phyloP scores from a whole-genome alignment of 2,329 filamentous ascomycete genomes.

The Penicillium brasilianum region DNA sequence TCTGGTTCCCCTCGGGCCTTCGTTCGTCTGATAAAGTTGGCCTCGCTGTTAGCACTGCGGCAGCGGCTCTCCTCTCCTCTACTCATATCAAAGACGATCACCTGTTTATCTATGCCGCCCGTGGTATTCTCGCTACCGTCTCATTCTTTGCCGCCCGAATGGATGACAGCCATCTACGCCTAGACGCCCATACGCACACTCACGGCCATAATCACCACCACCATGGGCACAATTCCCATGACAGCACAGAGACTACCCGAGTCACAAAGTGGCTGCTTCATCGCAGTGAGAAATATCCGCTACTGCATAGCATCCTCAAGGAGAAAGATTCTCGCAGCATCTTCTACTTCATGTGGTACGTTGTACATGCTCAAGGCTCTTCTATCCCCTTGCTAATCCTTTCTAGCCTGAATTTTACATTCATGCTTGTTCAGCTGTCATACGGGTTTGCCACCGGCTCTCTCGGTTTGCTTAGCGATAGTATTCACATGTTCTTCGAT shows the following conservation, averaged over 20 bases:
- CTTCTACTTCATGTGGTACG: conserved; percentile 94
- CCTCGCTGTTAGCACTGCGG: conserved; percentile 33
- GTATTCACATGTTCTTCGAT: conserved; percentile 99
- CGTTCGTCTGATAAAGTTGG: conserved; percentile 41
- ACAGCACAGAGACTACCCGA: conserved; percentile 60
- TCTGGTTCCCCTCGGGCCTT: conserved; percentile 31
- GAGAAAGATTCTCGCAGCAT: conserved; percentile 94
- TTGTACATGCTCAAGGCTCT: conserved; percentile 10
- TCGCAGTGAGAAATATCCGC: conserved; percentile 71
- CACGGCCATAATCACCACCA: conserved; percentile 39
- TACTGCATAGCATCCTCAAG: conserved; percentile 82
- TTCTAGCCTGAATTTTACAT: conserved; percentile 82
- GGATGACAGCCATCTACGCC: conserved; percentile 39
- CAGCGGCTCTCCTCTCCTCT: conserved; percentile 38
- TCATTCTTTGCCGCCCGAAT: conserved; percentile 41
- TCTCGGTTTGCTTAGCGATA: conserved; percentile 92
- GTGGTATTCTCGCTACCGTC: conserved; percentile 34
- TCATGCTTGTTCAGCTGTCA: conserved; percentile 93
- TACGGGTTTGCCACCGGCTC: conserved; percentile 95
- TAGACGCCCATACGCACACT: conserved; percentile 38
- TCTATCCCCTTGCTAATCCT: conserved; percentile 11
- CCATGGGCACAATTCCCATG: conserved; percentile 39
- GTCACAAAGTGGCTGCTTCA: conserved; percentile 76
- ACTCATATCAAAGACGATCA: conserved; percentile 36
- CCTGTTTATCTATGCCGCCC: conserved; percentile 34